Evolutionary conservation across 768 basidiomycete genomes (phyloP), one percentile per base, ranked within the genome.

Genomic region (Lactifluus subvellereus): DNA sequence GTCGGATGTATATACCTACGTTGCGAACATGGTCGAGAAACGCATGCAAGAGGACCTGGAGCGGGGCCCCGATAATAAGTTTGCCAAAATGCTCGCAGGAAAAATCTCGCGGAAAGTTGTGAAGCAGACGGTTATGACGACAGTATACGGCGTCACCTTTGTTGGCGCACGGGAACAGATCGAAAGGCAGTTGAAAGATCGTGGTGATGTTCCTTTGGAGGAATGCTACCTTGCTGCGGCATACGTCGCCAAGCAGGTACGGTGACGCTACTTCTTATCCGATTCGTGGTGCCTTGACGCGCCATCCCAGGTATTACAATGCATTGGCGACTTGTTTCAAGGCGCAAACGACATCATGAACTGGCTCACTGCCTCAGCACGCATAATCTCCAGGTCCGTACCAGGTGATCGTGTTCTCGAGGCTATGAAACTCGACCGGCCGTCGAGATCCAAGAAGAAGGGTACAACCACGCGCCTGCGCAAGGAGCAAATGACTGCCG

Each of bases 121-220:
- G 68, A 99, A 99, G 79, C 96, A 98, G 78, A 98, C 97, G 27
- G 92, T 98, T 67, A 99, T 99, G 97, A 99, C 96, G 0, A 98
- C 96, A 3, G 96, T 98, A 38, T 98, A 98, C 71, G 96, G 97
- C 22, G 95, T 99, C 16, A 99, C 97, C 0, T 95, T 87, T 75
- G 77, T 98, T 58, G 97, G 97, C 40, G 97, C 97, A 22, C 84
- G 93, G 48, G 91, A 92, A 9, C 97, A 98, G 76, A 97, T 98
- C 59, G 90, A 94, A 74, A 88, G 76, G 69, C 94, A 98, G 76
- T 76, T 99, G 43, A 82, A 80, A 68, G 90, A 91, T 59, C 79
- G 87, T 59, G 82, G 84, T 30, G 88, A 89, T 63, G 78, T 96
- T 32, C 80, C 83, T 2, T 74, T 81, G 27, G 89, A 94, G 68